phyloP scores from a whole-genome alignment of 768 basidiomycete genomes.

The Sistotremastrum suecicum region DNA sequence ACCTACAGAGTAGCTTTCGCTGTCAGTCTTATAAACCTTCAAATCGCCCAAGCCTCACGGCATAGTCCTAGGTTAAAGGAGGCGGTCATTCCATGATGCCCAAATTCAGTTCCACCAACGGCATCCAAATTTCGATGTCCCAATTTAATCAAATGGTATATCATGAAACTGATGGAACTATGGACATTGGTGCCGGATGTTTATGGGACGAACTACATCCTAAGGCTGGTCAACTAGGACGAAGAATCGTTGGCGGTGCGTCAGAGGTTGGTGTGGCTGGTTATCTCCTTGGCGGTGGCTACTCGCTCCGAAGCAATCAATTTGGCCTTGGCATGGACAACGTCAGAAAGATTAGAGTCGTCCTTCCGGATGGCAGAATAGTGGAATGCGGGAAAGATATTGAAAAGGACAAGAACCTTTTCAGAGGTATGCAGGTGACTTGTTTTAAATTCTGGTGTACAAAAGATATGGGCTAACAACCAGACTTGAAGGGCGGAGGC shows the following conservation, averaged over 20 bases:
- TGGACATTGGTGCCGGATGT: constrained; percentile 15
- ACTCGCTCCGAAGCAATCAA: constrained; percentile 19
- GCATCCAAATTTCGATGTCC: constrained; percentile 16
- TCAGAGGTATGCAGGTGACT: no score
- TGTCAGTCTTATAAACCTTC: no score
- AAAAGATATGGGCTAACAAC: no score
- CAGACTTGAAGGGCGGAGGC: no score
- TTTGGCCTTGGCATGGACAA: constrained; percentile 22
- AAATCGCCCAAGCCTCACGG: no score
- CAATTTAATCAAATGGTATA: constrained; percentile 13
- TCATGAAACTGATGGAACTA: constrained; percentile 6
- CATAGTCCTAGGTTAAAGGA: constrained; percentile 15
- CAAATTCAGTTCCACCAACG: constrained; percentile 19
- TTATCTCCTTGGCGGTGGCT: constrained; percentile 22
- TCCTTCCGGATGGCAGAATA: constrained; percentile 16
- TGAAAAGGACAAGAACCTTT: no score
- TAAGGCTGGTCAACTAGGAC: background rate
- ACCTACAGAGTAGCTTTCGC: no score
- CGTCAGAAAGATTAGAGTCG: constrained; percentile 14
- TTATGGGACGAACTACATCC: constrained; percentile 14
- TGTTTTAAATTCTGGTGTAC: no score
- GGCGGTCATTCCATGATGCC: constrained; percentile 18
- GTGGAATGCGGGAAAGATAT: no score
- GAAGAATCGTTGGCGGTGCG: constrained; percentile 14
- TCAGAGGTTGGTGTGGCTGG: constrained; percentile 19